These are phyloP conservation scores for Zea luxurians DNA, from an alignment of 176 grass and related monocot species.

Conservation along the genomic window DNA sequence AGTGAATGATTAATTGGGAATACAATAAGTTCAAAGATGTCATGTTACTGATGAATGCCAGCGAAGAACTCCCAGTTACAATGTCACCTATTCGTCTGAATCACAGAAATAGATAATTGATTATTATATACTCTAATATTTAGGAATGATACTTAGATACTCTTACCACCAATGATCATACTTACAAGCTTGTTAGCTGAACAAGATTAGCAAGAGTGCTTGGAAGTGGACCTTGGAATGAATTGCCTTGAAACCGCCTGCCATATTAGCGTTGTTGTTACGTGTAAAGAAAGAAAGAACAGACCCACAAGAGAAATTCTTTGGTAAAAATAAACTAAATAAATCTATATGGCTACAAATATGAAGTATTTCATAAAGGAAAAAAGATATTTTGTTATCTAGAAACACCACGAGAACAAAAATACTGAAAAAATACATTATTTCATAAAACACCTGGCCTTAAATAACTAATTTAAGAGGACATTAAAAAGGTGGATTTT, in stretches of 20 bases:
- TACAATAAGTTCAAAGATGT: constrained; percentile 64
- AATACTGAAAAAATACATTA: too few relatives aligned
- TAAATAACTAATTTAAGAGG: too few relatives aligned
- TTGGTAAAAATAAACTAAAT: too few relatives aligned
- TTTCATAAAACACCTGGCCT: too few relatives aligned
- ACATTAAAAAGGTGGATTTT: too few relatives aligned
- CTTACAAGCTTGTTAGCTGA: constrained; percentile 61
- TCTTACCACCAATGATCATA: neutral
- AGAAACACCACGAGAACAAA: too few relatives aligned
- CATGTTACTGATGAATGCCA: constrained; percentile 70
- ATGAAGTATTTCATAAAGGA: too few relatives aligned
- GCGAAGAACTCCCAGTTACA: constrained; percentile 57
- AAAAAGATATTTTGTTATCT: too few relatives aligned
- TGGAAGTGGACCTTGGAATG: constrained; percentile 79
- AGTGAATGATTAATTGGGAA: neutral
- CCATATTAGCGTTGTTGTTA: neutral
- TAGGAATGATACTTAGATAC: neutral
- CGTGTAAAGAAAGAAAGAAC: too few relatives aligned
- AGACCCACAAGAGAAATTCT: too few relatives aligned
- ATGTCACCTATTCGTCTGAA: constrained; percentile 76
- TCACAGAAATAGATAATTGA: constrained; percentile 30
- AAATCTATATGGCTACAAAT: too few relatives aligned
- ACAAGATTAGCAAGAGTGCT: constrained; percentile 56
- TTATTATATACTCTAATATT: neutral
- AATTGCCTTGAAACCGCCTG: constrained; percentile 83